phyloP scores from a whole-genome alignment of 805 yeast genomes.

The Sugiyamaella boreocaroliniensis region DNA sequence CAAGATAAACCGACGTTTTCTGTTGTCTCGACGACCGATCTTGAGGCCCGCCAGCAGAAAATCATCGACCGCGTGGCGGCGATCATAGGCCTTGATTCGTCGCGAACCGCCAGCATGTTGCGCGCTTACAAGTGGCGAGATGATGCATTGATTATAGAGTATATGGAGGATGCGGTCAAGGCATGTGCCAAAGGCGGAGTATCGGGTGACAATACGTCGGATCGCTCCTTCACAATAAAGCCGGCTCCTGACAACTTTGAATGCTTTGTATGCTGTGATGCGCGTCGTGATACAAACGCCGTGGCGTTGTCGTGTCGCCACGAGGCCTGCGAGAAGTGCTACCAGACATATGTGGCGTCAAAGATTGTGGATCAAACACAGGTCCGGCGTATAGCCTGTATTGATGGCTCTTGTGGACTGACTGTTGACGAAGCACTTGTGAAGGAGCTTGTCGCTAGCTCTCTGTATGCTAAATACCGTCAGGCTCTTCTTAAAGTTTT shows the following conservation, averaged over 20 bases:
- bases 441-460: constrained; percentile 34
- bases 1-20: constrained; percentile 16
- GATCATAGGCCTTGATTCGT: constrained; percentile 35
- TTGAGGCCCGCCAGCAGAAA: constrained; percentile 27
- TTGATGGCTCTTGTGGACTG: constrained; percentile 46
- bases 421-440: constrained; percentile 30
- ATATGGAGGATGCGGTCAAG: constrained; percentile 39
- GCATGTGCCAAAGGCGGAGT: constrained; percentile 35
- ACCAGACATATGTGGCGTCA: constrained; percentile 48
- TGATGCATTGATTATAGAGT: constrained; percentile 49
- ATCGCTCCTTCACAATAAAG: neutral
- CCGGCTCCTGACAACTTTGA: constrained; percentile 30
- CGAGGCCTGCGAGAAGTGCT: constrained; percentile 64
- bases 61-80: constrained; percentile 33
- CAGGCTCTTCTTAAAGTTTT: constrained; percentile 34
- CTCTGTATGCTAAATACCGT: constrained; percentile 21
- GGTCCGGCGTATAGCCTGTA: constrained; percentile 50
- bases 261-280: constrained; percentile 73
- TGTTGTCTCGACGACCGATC: constrained; percentile 18
- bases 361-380: constrained; percentile 32
- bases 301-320: constrained; percentile 66
- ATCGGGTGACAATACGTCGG: neutral
- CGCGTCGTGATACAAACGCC: constrained; percentile 33
- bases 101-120: constrained; percentile 40
- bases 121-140: constrained; percentile 53